Evolutionary conservation across 805 yeast species (phyloP).

Genomic region (Metschnikowia arizonensis): DNA sequence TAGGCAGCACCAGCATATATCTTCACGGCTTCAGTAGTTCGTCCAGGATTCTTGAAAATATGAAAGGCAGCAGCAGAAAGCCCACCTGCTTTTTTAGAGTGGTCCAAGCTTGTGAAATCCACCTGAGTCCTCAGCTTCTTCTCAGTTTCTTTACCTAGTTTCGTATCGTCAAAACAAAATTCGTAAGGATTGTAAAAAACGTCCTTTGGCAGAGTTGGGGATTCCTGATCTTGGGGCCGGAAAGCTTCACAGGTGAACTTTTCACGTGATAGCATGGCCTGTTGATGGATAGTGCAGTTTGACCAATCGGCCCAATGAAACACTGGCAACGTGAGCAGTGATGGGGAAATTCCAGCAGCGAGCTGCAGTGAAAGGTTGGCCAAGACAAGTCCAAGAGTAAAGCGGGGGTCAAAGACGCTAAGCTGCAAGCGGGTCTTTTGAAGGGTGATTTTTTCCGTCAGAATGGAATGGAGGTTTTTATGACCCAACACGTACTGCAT

Average conservation of each 20-base stretch:
- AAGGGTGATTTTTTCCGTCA: not conserved
- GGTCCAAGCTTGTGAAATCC: conserved; percentile 10
- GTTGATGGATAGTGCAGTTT: conserved; percentile 10
- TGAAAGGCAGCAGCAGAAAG: conserved; percentile 25
- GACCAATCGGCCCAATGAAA: conserved; percentile 23
- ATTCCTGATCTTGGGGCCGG: not conserved
- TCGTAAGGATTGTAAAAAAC: not conserved
- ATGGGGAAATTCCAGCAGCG: conserved; percentile 5
- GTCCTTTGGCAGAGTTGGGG: conserved; percentile 1
- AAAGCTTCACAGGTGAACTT: conserved; percentile 8
- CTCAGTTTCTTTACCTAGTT: conserved; percentile 17
- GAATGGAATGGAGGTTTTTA: not conserved
- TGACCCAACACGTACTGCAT: not conserved
- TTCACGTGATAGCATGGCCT: conserved; percentile 2
- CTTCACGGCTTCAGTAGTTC: conserved; percentile 26
- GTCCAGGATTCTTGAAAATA: conserved; percentile 30
- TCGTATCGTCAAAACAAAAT: conserved; percentile 3
- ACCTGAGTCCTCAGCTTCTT: conserved; percentile 15
- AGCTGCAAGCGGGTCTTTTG: conserved; percentile 4
- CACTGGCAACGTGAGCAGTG: conserved; percentile 1
- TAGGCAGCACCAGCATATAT: conserved; percentile 36
- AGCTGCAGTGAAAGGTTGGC: conserved; percentile 14
- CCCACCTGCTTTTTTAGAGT: not conserved
- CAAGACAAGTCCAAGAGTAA: conserved; percentile 18
- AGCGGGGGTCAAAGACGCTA: conserved; percentile 19